A percentile compares a stretch with the other conserved stretches of the same genome.
These are phyloP conservation scores for Termitomyces sp. DNA, from an alignment of 768 basidiomycete species.

Conservation along the genomic window DNA sequence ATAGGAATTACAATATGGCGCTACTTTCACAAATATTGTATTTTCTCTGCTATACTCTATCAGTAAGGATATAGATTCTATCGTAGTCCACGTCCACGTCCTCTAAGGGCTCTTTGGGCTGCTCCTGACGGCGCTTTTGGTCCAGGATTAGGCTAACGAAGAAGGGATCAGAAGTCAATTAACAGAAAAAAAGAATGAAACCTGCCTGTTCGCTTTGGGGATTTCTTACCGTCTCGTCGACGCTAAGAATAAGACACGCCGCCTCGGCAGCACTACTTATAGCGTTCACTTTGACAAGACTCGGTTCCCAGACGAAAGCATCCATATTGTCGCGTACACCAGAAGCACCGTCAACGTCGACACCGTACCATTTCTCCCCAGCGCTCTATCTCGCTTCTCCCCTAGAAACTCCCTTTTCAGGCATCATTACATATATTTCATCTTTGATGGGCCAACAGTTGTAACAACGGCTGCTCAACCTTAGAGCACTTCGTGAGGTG, in stretches of 20 bases:
- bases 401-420: slow-evolving; percentile 1
- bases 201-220: slow-evolving; percentile 90
- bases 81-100: slow-evolving; percentile 76
- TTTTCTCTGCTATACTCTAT: neutral
- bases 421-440: neutral
- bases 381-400: slow-evolving; percentile 20
- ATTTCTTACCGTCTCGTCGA: slow-evolving; percentile 96
- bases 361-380: slow-evolving; percentile 87
- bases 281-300: slow-evolving; percentile 91
- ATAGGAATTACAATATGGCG: neutral
- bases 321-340: slow-evolving; percentile 96
- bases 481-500: neutral
- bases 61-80: slow-evolving; percentile 21
- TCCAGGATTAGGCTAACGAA: slow-evolving; percentile 64
- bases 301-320: slow-evolving; percentile 98
- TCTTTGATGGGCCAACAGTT: neutral
- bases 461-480: neutral
- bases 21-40: neutral
- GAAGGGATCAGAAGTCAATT: slow-evolving; percentile 10
- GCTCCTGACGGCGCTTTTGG: slow-evolving; percentile 90
- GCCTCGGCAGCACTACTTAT: slow-evolving; percentile 95
- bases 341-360: slow-evolving; percentile 85
- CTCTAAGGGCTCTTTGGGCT: slow-evolving; percentile 79
- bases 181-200: neutral
- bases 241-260: slow-evolving; percentile 90